Base-by-base conservation (phyloP, 2,329 filamentous ascomycete genomes). In the Paraphoma sp. region DNA sequence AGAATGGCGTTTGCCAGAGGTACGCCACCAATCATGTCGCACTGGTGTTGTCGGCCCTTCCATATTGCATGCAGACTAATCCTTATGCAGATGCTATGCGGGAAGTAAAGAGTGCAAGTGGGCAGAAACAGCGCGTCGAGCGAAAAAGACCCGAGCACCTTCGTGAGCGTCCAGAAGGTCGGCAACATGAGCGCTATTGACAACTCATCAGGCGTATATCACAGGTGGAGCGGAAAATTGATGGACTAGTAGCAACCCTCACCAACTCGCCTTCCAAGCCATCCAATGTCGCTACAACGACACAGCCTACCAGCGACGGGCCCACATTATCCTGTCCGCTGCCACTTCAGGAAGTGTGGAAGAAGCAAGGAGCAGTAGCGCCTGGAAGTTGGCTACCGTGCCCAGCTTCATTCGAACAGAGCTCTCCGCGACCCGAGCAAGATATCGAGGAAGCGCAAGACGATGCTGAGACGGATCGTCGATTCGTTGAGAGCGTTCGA, bases 181-280 rank as follows among this genome's bases (percentile, higher is more conserved):
- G 23, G 23, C 23, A 23, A 23, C 23, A 23, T 5, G 23, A 23
- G 23, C 23, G 23, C 23, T 2, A 11, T n/a, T 33, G 2, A 43
- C 4, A 23, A 12, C 17, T 8, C 17, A 7, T 5, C 9, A 74
- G 73, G 43, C 72, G 73, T 18, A 76, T 76, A 9, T 65, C 69
- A 12, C 72, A 75, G 56, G 72, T 76, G 1, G 73, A 75, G 48
- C 66, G 72, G 36, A 76, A 74, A 50, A 70, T 76, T 18, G 72
- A 76, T 60, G 69, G 72, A 6, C 64, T 76, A 18, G 68, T 75
- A 29, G 70, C 73, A 14, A 70, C 62, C 29, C 65, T 76, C 46
- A 62, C 67, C 8, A 65, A 64, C 28, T 5, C 23, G 23, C 23
- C 23, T 23, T 23, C 23, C 23, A 23, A 23, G 23, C 23, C 23